phyloP scores from a whole-genome alignment of 2,329 filamentous ascomycete genomes.

The Colletotrichum chrysophilum region DNA sequence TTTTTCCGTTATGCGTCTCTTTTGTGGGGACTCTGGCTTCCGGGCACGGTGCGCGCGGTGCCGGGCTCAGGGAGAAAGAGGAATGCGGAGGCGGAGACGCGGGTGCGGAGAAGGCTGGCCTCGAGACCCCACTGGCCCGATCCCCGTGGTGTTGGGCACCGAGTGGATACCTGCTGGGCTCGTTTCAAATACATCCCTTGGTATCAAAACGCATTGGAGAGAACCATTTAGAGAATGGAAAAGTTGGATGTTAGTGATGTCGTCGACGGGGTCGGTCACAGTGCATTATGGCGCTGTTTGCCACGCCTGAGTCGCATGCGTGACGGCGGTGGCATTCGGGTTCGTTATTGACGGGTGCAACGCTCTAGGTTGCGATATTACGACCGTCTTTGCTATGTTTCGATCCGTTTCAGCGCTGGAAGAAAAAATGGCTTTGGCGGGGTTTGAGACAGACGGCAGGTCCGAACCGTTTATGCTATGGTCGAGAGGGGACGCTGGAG shows the following conservation, averaged over 20 bases:
- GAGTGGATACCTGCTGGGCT: not conserved
- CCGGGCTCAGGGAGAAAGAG: not conserved
- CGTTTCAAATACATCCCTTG: not conserved
- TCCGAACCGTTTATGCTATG: not conserved
- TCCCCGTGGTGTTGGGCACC: not conserved
- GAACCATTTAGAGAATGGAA: not conserved
- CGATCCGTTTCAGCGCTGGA: constrained; percentile 1
- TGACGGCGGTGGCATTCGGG: not conserved
- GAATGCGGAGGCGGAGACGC: constrained; percentile 16
- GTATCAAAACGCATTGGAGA: not conserved
- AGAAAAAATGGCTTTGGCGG: not conserved
- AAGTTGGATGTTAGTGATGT: not conserved
- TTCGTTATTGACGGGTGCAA: not conserved
- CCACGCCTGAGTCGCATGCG: not conserved
- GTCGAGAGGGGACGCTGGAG: not conserved
- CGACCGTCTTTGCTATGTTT: not conserved
- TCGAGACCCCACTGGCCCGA: not conserved
- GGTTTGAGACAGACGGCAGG: not conserved
- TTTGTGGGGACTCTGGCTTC: not conserved
- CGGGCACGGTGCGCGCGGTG: constrained; percentile 11
- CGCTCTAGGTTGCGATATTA: not conserved
- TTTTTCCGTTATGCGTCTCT: not conserved
- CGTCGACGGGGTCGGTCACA: not conserved
- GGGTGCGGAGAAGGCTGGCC: not conserved
- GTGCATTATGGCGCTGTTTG: not conserved